These are phyloP conservation scores for Debaryomyces coudertii DNA, from an alignment of 1,139 yeast genomes.

Conservation along the genomic window DNA sequence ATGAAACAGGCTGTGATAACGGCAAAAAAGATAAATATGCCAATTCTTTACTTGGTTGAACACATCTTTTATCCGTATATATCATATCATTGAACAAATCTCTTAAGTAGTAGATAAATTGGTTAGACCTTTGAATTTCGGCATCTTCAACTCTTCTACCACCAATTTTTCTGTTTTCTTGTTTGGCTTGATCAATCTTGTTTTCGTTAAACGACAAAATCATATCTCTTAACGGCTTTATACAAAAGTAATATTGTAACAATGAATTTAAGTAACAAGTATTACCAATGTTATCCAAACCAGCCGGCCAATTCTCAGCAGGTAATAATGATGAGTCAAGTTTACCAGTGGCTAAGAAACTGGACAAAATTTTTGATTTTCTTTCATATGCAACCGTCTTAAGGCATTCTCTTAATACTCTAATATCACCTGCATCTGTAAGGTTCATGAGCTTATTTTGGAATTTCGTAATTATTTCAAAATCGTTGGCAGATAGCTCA, in stretches of 20 bases:
- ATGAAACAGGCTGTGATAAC: slow-evolving; percentile 65
- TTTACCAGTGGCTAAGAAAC: slow-evolving; percentile 59
- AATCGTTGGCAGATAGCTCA: slow-evolving; percentile 52
- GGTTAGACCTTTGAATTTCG: slow-evolving; percentile 80
- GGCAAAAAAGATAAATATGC: slow-evolving; percentile 90
- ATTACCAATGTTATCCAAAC: slow-evolving; percentile 90
- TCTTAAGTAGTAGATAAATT: slow-evolving; percentile 73
- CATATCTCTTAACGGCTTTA: slow-evolving; percentile 75
- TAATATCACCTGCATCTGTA: slow-evolving; percentile 37
- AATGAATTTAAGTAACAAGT: slow-evolving; percentile 92
- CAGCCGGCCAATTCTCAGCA: slow-evolving; percentile 80
- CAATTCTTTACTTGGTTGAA: slow-evolving; percentile 79
- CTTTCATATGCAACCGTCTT: slow-evolving; percentile 49
- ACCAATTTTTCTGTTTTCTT: slow-evolving; percentile 66
- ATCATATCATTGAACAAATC: slow-evolving; percentile 73
- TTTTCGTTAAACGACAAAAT: slow-evolving; percentile 56
- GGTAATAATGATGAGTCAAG: slow-evolving; percentile 65
- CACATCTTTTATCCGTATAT: slow-evolving; percentile 60
- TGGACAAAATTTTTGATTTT: slow-evolving; percentile 54
- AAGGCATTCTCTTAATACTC: slow-evolving; percentile 54
- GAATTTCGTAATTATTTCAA: slow-evolving; percentile 57
- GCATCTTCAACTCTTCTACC: slow-evolving; percentile 74
- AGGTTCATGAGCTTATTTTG: slow-evolving; percentile 38
- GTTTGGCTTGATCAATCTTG: slow-evolving; percentile 21
- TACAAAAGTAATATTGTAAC: slow-evolving; percentile 84